These are phyloP conservation scores for Thraustochytrium striatum DNA, from an alignment of 352 stramenopile genomes.

Conservation along the genomic window DNA sequence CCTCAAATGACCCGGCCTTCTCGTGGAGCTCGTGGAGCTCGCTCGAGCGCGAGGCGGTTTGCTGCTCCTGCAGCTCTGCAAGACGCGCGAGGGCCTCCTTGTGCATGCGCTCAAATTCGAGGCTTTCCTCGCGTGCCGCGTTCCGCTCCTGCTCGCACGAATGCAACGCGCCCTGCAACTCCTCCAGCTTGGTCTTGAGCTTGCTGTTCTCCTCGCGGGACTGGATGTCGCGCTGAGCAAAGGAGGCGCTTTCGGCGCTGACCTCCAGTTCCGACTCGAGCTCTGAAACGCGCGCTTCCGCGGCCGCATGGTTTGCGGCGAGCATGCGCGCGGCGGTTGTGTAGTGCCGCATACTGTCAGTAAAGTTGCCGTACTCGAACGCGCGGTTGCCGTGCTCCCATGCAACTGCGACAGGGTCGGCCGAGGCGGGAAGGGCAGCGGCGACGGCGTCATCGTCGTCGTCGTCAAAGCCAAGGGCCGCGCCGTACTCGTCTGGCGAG, in stretches of 20 bases:
- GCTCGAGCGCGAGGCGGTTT: not conserved
- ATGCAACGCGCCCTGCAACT: not conserved
- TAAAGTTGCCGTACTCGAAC: conserved; percentile 14
- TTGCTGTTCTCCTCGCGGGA: not conserved
- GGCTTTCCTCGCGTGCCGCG: not conserved
- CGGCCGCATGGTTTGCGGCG: conserved; percentile 9
- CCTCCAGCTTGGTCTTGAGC: not conserved
- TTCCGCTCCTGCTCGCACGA: not conserved
- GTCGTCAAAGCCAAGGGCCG: not conserved
- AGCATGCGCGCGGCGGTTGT: conserved; percentile 39
- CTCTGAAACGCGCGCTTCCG: conserved; percentile 26
- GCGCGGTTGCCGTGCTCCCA: conserved; percentile 39
- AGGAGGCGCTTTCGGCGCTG: conserved; percentile 1
- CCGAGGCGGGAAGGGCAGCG: not conserved
- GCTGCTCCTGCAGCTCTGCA: not conserved
- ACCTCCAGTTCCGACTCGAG: conserved; percentile 35
- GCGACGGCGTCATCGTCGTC: not conserved
- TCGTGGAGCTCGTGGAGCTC: not conserved
- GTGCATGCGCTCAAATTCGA: not conserved
- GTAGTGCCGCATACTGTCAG: conserved; percentile 21
- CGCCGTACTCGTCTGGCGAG: not conserved
- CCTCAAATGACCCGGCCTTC: not conserved
- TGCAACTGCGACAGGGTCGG: conserved; percentile 12
- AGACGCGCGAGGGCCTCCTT: not conserved
- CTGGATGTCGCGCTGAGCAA: conserved; percentile 7